A percentile compares a stretch with the other conserved stretches of the same genome.
Evolutionary conservation across 2,329 filamentous ascomycete genomes (phyloP).

Genomic region (Exophiala spinifera): DNA sequence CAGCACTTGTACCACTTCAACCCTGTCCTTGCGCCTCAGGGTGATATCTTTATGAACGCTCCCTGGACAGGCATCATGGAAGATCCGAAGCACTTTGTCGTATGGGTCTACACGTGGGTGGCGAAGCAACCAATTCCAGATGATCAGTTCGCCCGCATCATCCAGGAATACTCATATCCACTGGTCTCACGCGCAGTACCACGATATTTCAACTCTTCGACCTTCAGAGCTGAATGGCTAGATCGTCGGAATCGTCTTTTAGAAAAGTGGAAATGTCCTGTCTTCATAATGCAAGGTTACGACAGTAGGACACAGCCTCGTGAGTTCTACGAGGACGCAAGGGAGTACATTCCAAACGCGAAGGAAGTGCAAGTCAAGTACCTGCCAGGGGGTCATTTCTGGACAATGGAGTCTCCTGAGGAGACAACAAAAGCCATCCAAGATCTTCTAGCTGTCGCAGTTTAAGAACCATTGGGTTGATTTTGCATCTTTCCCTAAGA

Average conservation of each 20-base stretch:
- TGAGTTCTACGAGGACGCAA: constrained; percentile 1
- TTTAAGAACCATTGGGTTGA: background rate
- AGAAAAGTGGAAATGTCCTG: constrained; percentile 9
- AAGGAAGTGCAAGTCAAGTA: background rate
- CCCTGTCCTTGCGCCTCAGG: constrained; percentile 9
- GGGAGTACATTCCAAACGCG: background rate
- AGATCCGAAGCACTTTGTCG: background rate
- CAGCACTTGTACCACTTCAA: constrained; percentile 17
- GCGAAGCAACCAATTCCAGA: background rate
- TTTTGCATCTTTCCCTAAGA: no score
- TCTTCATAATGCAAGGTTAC: constrained; percentile 3
- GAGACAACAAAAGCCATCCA: constrained; percentile 6
- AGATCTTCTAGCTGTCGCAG: background rate
- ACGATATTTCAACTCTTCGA: constrained; percentile 18
- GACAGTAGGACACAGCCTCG: constrained; percentile 5
- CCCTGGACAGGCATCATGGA: constrained; percentile 10
- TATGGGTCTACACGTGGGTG: constrained; percentile 4
- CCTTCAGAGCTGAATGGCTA: constrained; percentile 15
- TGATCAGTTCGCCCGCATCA: background rate
- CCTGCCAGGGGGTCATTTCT: constrained; percentile 14
- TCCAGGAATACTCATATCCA: constrained; percentile 13
- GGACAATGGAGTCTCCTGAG: constrained; percentile 1
- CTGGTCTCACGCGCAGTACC: constrained; percentile 3
- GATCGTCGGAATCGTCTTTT: constrained; percentile 5
- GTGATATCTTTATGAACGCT: constrained; percentile 12